phyloP scores from a whole-genome alignment of 148 eudicot genomes.

The Talinum fruticosum region DNA sequence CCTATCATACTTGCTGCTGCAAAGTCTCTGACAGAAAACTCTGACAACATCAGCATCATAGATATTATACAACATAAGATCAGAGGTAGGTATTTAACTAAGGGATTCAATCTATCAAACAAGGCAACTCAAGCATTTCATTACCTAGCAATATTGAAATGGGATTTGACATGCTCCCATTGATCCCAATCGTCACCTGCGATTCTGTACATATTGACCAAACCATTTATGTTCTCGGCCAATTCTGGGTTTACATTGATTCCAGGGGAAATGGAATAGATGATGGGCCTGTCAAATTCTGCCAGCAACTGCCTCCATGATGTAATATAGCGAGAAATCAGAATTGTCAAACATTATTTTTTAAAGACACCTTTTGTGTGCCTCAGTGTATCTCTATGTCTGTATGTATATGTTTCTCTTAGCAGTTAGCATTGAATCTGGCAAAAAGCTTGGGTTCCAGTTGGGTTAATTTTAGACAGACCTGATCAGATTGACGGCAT shows the following conservation, averaged over 20 bases:
- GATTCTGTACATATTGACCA: not conserved
- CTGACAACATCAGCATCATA: not conserved
- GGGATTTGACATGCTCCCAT: not conserved
- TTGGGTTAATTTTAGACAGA: too few species aligned
- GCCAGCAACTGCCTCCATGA: not conserved
- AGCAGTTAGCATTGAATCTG: too few species aligned
- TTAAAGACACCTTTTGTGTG: not conserved
- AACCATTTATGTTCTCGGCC: not conserved
- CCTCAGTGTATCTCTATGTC: not conserved
- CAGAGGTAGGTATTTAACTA: too few species aligned
- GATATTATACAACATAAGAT: not conserved
- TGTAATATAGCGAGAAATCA: not conserved
- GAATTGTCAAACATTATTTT: too few species aligned
- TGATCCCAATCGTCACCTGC: not conserved
- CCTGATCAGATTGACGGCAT: too few species aligned
- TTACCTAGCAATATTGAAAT: not conserved
- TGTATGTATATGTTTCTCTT: not conserved
- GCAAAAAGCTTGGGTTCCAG: too few species aligned
- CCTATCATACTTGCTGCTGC: constrained; percentile 6
- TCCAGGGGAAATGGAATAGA: not conserved
- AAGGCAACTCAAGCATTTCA: not conserved
- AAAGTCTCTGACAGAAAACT: not conserved
- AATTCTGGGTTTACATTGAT: not conserved
- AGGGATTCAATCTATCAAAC: too few species aligned
- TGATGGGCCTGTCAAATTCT: not conserved